Percentiles rank a stretch among this genome's conserved stretches.
phyloP scores from a whole-genome alignment of 2,329 filamentous ascomycete species.

The Apiospora aurea region DNA sequence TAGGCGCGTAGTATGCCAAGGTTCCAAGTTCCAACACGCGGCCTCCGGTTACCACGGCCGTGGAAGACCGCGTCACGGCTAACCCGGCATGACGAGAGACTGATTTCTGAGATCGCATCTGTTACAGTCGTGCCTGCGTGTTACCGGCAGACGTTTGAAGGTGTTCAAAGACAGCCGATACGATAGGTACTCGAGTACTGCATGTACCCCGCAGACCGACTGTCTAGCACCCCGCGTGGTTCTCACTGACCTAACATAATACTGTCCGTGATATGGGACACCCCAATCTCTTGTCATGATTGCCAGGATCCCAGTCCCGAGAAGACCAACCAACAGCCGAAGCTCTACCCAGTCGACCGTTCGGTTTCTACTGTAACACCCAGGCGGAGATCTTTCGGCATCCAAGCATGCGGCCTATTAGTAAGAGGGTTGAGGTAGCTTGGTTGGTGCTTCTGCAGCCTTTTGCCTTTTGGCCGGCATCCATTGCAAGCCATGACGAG shows the following conservation, averaged over 20 bases:
- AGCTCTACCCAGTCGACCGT: background rate
- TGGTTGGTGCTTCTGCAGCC: background rate
- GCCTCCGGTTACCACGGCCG: constrained; percentile 2
- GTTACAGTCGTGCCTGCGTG: background rate
- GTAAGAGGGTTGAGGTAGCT: background rate
- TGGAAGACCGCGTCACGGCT: background rate
- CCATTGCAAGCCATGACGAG: background rate
- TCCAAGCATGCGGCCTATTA: background rate
- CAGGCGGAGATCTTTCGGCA: background rate
- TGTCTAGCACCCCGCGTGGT: background rate
- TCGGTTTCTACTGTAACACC: background rate
- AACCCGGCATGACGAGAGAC: background rate
- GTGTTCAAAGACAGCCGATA: background rate
- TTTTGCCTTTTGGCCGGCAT: background rate
- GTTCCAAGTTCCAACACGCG: background rate
- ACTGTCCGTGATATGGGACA: background rate
- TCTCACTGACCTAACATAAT: too few relatives aligned
- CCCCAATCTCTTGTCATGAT: background rate
- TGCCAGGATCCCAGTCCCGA: background rate
- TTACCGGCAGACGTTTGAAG: background rate
- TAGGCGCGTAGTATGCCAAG: background rate
- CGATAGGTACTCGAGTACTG: too few relatives aligned
- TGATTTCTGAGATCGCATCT: background rate
- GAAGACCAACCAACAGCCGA: background rate
- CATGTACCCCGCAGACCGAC: background rate